Evolutionary conservation across 192 early-diverging fungal species (phyloP).

Genomic region (Entomortierella beljakovae): DNA sequence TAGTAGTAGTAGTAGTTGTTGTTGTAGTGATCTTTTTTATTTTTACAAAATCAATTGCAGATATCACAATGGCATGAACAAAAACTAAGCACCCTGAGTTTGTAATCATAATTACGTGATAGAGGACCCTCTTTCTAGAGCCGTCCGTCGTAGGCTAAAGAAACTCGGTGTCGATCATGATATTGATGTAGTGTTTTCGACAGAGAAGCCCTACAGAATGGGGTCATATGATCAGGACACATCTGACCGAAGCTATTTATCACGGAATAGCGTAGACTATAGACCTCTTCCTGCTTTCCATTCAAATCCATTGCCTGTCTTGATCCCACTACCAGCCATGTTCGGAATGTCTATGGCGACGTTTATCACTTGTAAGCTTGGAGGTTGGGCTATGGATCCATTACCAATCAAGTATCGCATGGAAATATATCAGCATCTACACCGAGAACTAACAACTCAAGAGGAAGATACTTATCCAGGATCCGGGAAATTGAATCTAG

Average conservation of each 20-base stretch:
- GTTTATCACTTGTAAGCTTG: constrained; percentile 79
- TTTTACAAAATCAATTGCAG: too few relatives aligned
- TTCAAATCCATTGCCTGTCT: constrained; percentile 74
- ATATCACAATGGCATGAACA: too few relatives aligned
- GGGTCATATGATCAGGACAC: constrained; percentile 47
- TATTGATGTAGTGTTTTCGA: constrained; percentile 92
- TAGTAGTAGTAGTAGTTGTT: not conserved
- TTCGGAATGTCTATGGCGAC: constrained; percentile 96
- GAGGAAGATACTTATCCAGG: constrained; percentile 12
- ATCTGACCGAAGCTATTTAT: constrained; percentile 58
- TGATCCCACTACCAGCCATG: constrained; percentile 93
- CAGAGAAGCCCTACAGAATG: constrained; percentile 91
- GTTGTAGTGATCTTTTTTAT: not conserved
- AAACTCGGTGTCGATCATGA: constrained; percentile 77
- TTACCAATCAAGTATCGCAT: constrained; percentile 80
- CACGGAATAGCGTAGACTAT: constrained; percentile 83
- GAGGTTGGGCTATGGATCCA: constrained; percentile 75
- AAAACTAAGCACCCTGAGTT: not conserved
- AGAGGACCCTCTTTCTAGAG: constrained; percentile 94
- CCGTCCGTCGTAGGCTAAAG: constrained; percentile 81
- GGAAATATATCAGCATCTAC: constrained; percentile 77
- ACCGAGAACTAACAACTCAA: constrained; percentile 74
- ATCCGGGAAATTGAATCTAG: constrained; percentile 43
- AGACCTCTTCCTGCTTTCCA: constrained; percentile 90
- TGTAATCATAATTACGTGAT: not conserved